Conservation (phyloP, 257 asterid genomes). For the Primulina huaijiensis region DNA sequence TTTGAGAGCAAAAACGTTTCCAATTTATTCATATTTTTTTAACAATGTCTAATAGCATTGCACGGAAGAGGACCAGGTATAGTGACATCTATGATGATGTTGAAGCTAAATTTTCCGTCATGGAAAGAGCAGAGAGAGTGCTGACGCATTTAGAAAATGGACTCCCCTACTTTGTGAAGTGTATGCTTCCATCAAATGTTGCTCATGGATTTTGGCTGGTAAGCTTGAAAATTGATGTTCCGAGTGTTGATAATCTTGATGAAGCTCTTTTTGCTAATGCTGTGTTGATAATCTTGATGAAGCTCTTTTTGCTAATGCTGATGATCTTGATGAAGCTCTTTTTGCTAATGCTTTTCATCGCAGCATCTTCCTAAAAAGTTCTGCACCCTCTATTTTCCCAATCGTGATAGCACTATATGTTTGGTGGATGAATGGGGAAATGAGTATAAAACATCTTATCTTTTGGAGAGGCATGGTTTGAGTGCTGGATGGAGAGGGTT, state of each 20-base stretch:
- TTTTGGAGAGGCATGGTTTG: constrained; percentile 66
- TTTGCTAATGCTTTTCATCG: constrained; percentile 22
- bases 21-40: constrained; percentile 19
- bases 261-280: constrained; percentile 12
- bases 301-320: constrained; percentile 6
- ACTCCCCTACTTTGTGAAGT: constrained; percentile 59
- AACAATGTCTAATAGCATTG: constrained; percentile 28
- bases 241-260: not conserved
- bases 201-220: constrained; percentile 94
- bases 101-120: constrained; percentile 53
- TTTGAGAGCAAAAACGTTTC: not conserved
- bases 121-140: constrained; percentile 64
- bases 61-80: constrained; percentile 43
- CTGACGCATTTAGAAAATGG: constrained; percentile 40
- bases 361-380: constrained; percentile 79
- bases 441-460: constrained; percentile 65
- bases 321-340: constrained; percentile 8
- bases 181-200: constrained; percentile 95
- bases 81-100: constrained; percentile 54
- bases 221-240: constrained; percentile 25
- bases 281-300: constrained; percentile 5
- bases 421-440: constrained; percentile 91
- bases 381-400: constrained; percentile 55
- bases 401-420: constrained; percentile 47
- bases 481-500: constrained; percentile 98